Percentiles rank a stretch among this genome's conserved stretches.
These are phyloP conservation scores for Leccinum uliginosum DNA, from an alignment of 768 basidiomycete genomes.

Conservation along the genomic window DNA sequence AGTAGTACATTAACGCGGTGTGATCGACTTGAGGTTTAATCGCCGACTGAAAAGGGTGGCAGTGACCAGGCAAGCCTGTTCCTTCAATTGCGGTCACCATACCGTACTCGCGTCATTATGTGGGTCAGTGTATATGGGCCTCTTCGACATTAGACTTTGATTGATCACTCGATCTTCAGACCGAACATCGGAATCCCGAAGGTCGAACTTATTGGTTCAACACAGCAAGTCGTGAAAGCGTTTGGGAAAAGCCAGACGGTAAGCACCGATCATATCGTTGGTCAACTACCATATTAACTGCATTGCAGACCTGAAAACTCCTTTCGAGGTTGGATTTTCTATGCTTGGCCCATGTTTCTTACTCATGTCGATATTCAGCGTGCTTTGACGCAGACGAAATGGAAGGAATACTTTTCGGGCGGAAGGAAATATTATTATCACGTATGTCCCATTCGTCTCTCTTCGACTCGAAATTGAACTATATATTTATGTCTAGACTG, in stretches of 20 bases:
- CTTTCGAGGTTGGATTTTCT: constrained; percentile 68
- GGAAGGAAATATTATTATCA: constrained; percentile 91
- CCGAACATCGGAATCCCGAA: constrained; percentile 91
- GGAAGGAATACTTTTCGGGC: constrained; percentile 95
- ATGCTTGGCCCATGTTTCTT: not conserved
- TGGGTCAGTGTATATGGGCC: constrained; percentile 25
- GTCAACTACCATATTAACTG: constrained; percentile 3
- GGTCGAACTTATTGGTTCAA: constrained; percentile 99
- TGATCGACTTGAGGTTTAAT: constrained; percentile 7
- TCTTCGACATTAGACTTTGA: not conserved
- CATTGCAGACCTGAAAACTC: constrained; percentile 73
- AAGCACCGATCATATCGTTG: constrained; percentile 19
- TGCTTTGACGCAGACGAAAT: constrained; percentile 84
- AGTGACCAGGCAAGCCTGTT: constrained; percentile 1
- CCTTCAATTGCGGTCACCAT: constrained; percentile 2
- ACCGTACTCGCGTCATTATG: constrained; percentile 16
- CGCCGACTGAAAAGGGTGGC: constrained; percentile 19
- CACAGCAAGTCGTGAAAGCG: constrained; percentile 79
- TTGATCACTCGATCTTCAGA: constrained; percentile 41
- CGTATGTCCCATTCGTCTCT: constrained; percentile 37
- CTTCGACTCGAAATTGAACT: not conserved
- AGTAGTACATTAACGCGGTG: too few relatives aligned
- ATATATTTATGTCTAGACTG: constrained; percentile 45
- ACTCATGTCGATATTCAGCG: constrained; percentile 43
- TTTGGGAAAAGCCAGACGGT: constrained; percentile 99